phyloP scores from a whole-genome alignment of 257 asterid genomes.

The Eustoma russellianum region DNA sequence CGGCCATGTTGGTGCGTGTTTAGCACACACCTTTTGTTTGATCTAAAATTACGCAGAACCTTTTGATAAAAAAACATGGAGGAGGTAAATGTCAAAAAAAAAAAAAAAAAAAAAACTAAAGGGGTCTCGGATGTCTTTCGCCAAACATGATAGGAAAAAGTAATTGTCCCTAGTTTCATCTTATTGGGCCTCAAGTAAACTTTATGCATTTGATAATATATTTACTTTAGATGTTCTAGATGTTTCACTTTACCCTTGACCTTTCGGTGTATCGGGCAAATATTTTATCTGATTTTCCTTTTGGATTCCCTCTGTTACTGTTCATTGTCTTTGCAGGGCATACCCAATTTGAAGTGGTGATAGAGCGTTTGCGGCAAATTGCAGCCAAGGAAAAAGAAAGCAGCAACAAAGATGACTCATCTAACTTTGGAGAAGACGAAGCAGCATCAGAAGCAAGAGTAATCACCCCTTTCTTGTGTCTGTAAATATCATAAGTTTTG shows the following conservation, averaged over 20 bases:
- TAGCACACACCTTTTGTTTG: too few relatives aligned
- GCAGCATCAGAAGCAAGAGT: slow-evolving; percentile 27
- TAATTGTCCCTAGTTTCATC: neutral
- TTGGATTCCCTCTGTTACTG: neutral
- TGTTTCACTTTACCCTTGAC: neutral
- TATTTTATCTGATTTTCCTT: neutral
- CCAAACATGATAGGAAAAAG: too few relatives aligned
- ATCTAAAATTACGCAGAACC: too few relatives aligned
- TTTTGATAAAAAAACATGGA: too few relatives aligned
- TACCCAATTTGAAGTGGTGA: slow-evolving; percentile 48
- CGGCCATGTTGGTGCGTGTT: too few relatives aligned
- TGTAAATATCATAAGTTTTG: neutral
- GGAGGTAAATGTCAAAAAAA: too few relatives aligned
- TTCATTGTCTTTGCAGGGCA: slow-evolving; percentile 44
- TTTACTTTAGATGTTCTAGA: neutral
- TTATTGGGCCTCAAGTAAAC: too few relatives aligned
- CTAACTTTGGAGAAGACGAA: slow-evolving; percentile 33
- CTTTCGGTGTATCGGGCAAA: too few relatives aligned
- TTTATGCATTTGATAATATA: too few relatives aligned
- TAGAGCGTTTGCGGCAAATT: slow-evolving; percentile 37
- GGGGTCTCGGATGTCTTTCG: neutral
- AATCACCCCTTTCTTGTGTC: neutral
- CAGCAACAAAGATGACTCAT: slow-evolving; percentile 24
- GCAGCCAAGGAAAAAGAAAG: slow-evolving; percentile 42
- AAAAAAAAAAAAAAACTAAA: too few relatives aligned